phyloP scores from a whole-genome alignment of 1,284 basidiomycete species.

The Cryptococcus sp. region DNA sequence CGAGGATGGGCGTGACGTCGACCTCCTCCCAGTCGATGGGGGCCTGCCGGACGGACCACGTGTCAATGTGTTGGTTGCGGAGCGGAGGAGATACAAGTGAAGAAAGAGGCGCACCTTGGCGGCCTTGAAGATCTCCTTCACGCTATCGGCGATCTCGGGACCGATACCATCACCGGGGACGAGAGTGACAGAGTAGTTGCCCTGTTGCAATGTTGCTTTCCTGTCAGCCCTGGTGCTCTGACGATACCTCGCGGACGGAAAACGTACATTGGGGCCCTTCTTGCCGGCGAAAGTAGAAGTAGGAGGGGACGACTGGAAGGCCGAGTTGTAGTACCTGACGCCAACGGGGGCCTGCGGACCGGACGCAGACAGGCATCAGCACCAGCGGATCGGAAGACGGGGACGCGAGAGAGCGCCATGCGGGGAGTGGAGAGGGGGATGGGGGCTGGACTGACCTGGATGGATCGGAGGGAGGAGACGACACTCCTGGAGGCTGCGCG shows the following conservation, averaged over 20 bases:
- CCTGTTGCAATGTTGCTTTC: conserved; percentile 67
- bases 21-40: conserved; percentile 99
- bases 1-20: conserved; percentile 88
- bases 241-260: background rate
- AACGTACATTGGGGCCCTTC: conserved; percentile 76
- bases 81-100: background rate
- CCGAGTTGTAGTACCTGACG: conserved; percentile 41
- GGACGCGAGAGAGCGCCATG: background rate
- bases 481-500: conserved; percentile 28
- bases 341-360: conserved; percentile 17
- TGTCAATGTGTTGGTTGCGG: background rate
- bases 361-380: background rate
- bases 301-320: conserved; percentile 53
- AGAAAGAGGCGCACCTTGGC: conserved; percentile 61
- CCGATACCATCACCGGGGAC: conserved; percentile 64
- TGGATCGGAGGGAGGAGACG: conserved; percentile 30
- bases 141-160: conserved; percentile 93
- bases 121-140: conserved; percentile 88
- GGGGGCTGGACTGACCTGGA: conserved; percentile 30
- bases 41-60: conserved; percentile 57
- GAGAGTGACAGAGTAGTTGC: conserved; percentile 69
- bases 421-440: background rate
- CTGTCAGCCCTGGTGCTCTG: background rate
- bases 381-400: background rate
- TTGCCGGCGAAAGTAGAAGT: conserved; percentile 83